These are phyloP conservation scores for Trypanosoma theileri DNA, from an alignment of 208 protist genomes.

Conservation along the genomic window DNA sequence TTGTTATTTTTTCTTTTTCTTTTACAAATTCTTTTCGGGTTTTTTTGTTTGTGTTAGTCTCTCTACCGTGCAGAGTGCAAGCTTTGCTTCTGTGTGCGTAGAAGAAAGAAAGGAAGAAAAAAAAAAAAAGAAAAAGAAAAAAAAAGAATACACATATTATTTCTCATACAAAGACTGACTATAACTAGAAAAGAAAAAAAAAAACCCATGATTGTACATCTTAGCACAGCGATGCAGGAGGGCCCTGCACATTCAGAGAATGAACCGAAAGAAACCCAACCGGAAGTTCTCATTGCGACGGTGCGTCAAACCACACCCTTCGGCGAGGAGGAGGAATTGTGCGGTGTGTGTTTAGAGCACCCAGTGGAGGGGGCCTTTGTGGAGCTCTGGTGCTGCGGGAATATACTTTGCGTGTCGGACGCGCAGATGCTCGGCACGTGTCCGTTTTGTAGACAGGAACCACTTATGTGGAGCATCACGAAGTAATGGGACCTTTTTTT, in stretches of 20 bases:
- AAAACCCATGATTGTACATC: neutral
- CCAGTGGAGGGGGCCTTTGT: constrained; percentile 58
- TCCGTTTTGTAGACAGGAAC: constrained; percentile 82
- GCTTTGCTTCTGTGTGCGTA: no score
- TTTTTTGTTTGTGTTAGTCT: no score
- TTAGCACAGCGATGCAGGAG: neutral
- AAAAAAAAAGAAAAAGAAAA: no score
- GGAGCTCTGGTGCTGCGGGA: constrained; percentile 82
- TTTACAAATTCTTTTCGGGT: constrained; percentile 11
- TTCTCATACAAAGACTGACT: no score
- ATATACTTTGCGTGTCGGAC: constrained; percentile 78
- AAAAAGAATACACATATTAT: no score
- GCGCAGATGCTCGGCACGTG: constrained; percentile 76
- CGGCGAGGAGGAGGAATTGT: constrained; percentile 70
- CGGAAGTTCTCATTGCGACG: constrained; percentile 1
- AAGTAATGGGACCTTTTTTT: constrained; percentile 11
- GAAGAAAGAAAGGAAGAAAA: no score
- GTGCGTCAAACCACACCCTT: constrained; percentile 16
- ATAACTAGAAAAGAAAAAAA: no score
- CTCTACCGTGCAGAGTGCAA: no score
- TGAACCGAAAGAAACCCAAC: neutral
- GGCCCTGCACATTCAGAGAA: neutral
- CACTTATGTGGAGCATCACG: constrained; percentile 76
- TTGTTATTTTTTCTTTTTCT: constrained; percentile 16
- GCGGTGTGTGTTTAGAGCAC: constrained; percentile 81